These are phyloP conservation scores for Solanum piurae DNA, from an alignment of 257 asterid species.

Conservation along the genomic window DNA sequence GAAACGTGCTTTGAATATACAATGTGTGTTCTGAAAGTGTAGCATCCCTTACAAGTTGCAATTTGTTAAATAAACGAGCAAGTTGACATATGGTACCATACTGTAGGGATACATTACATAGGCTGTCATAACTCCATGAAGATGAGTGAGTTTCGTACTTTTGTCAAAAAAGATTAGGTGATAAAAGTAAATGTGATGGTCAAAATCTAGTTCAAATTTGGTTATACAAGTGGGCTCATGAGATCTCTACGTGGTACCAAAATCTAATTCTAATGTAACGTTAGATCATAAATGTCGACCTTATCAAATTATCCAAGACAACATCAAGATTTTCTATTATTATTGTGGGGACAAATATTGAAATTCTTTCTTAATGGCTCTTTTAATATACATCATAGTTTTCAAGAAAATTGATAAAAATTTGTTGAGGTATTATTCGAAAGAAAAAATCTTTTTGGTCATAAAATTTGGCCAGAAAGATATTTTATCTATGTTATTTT, in stretches of 20 bases:
- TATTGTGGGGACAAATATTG: background rate
- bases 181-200: background rate
- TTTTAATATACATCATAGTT: background rate
- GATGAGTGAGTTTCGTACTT: background rate
- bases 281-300: background rate
- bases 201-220: background rate
- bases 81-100: background rate
- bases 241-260: background rate
- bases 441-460: too few species aligned
- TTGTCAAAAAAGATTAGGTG: background rate
- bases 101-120: background rate
- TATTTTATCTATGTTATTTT: too few species aligned
- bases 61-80: background rate
- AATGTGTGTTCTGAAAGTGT: background rate
- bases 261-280: background rate
- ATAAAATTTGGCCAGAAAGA: too few species aligned
- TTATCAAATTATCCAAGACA: background rate
- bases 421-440: background rate
- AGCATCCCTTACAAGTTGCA: too few species aligned
- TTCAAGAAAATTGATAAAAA: background rate
- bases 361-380: background rate
- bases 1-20: background rate
- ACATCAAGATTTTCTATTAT: background rate
- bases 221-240: background rate
- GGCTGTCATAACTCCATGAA: background rate